Conservation (phyloP, 495 filamentous ascomycete species). For the Penicillium egyptiacum region DNA sequence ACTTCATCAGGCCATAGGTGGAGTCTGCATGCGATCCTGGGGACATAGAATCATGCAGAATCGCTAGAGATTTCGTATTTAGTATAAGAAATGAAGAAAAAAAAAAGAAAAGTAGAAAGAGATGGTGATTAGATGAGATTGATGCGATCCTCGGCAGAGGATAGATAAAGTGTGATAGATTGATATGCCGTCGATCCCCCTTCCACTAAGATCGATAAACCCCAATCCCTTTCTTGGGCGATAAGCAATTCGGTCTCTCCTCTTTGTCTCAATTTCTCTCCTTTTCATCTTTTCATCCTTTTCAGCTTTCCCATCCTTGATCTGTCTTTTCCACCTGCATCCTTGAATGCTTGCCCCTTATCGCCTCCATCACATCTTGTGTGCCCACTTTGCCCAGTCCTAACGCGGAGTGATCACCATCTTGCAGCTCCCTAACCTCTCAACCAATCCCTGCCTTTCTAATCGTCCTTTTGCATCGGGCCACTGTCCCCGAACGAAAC, state of each 20-base stretch:
- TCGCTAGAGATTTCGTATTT: constrained; percentile 10
- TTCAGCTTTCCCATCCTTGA: constrained; percentile 6
- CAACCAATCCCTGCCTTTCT: constrained; percentile 17
- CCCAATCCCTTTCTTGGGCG: constrained; percentile 23
- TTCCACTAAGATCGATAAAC: constrained; percentile 36
- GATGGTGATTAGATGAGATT: constrained; percentile 27
- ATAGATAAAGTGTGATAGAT: constrained; percentile 32
- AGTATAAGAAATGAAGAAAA: constrained; percentile 7
- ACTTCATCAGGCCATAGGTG: constrained; percentile 34
- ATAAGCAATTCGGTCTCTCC: constrained; percentile 10
- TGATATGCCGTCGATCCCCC: constrained; percentile 34
- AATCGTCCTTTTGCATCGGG: constrained; percentile 13
- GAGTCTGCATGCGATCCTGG: constrained; percentile 38
- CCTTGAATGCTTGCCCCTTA: background rate
- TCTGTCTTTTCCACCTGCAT: background rate
- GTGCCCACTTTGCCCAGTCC: constrained; percentile 14
- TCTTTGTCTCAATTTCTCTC: constrained; percentile 18
- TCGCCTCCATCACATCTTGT: constrained; percentile 6
- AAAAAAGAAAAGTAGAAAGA: constrained; percentile 1
- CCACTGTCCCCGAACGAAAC: constrained; percentile 6
- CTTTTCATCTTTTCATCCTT: constrained; percentile 4
- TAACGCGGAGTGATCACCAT: constrained; percentile 23
- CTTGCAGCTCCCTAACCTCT: constrained; percentile 28
- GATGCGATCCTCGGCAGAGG: constrained; percentile 13
- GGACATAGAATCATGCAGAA: constrained; percentile 17